Evolutionary conservation across 2,329 filamentous ascomycete genomes (phyloP).

Genomic region (Cytospora piceicola): DNA sequence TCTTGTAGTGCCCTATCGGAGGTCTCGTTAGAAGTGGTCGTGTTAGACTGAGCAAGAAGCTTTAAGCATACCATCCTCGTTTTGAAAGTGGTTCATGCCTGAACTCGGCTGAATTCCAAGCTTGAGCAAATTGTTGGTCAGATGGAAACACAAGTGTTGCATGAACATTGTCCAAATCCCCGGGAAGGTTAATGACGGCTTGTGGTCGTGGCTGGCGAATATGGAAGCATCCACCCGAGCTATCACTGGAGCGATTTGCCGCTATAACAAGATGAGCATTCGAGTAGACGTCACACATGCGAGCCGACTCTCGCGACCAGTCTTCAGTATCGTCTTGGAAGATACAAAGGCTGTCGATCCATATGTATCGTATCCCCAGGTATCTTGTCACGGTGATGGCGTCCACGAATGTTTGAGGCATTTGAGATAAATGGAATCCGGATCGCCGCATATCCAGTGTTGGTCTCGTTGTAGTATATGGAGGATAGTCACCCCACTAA

Average conservation of each 20-base stretch:
- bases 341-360: slow-evolving; percentile 26
- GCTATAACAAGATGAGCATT: slow-evolving; percentile 29
- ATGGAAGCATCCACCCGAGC: slow-evolving; percentile 12
- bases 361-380: slow-evolving; percentile 22
- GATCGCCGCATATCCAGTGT: slow-evolving; percentile 5
- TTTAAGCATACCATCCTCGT: slow-evolving; percentile 13
- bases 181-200: neutral
- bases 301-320: slow-evolving; percentile 18
- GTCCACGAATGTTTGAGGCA: slow-evolving; percentile 11
- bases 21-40: neutral
- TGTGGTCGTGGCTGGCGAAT: neutral
- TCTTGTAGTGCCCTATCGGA: slow-evolving; percentile 20
- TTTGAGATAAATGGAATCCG: slow-evolving; percentile 6
- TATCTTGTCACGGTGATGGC: slow-evolving; percentile 7
- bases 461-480: slow-evolving; percentile 7
- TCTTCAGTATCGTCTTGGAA: slow-evolving; percentile 23
- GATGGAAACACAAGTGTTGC: slow-evolving; percentile 6
- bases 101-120: neutral
- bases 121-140: neutral
- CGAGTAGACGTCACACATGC: slow-evolving; percentile 16
- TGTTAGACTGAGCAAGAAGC: neutral
- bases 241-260: slow-evolving; percentile 22
- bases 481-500: slow-evolving; percentile 15
- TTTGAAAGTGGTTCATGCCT: neutral
- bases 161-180: neutral